phyloP scores from a whole-genome alignment of 129 eudicot genomes.

The Tagetes patula region DNA sequence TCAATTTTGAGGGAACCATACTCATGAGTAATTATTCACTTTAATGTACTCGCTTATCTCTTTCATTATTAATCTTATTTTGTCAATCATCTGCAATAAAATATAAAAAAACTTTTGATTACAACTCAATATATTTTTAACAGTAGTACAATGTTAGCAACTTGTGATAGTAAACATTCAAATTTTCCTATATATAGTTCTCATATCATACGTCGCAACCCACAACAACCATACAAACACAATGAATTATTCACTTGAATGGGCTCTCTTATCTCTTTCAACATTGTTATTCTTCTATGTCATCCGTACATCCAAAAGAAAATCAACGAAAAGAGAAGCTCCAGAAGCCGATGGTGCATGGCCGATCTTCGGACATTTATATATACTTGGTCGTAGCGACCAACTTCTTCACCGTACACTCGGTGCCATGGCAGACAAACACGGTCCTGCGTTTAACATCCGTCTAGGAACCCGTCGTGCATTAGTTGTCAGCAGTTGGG shows the following conservation, averaged over 20 bases:
- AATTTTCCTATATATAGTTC: too few species aligned
- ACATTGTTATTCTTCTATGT: not conserved
- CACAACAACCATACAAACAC: not conserved
- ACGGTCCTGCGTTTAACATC: slow-evolving; percentile 34
- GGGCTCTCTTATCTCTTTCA: not conserved
- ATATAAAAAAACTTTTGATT: too few species aligned
- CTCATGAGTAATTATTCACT: too few species aligned
- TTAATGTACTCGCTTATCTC: too few species aligned
- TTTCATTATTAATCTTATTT: too few species aligned
- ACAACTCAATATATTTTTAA: too few species aligned
- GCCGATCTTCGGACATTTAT: slow-evolving; percentile 43
- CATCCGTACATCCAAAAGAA: not conserved
- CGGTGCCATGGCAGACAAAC: slow-evolving; percentile 29
- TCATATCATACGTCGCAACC: not conserved
- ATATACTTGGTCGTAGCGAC: slow-evolving; percentile 13
- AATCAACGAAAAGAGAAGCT: not conserved
- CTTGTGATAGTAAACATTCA: too few species aligned
- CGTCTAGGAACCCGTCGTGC: slow-evolving; percentile 20
- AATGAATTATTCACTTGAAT: not conserved
- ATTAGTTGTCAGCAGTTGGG: slow-evolving; percentile 29
- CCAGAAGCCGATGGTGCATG: slow-evolving; percentile 30
- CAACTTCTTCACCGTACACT: slow-evolving; percentile 20
- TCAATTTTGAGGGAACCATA: too few species aligned
- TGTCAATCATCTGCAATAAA: too few species aligned
- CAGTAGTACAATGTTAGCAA: too few species aligned